These are phyloP conservation scores for Aspergillus vadensis DNA, from an alignment of 2,329 filamentous ascomycete species.

Conservation along the genomic window DNA sequence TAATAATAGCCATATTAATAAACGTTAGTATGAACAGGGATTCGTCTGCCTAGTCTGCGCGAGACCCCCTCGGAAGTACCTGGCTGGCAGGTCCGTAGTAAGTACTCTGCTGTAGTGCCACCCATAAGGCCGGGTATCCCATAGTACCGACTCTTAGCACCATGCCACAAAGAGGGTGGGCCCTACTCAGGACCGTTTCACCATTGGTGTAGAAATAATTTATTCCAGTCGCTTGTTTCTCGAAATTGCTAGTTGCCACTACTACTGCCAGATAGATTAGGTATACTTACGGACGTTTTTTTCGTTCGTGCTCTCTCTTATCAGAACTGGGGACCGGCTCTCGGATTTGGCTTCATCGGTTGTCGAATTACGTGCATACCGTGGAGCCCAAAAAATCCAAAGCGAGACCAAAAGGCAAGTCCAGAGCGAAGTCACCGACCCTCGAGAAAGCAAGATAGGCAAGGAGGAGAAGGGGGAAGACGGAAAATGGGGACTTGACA, in stretches of 20 bases:
- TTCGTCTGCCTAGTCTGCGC: background rate
- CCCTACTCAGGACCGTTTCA: slow-evolving; percentile 19
- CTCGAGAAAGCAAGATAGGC: background rate
- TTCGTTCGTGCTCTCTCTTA: slow-evolving; percentile 8
- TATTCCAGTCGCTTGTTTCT: slow-evolving; percentile 12
- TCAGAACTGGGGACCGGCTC: background rate
- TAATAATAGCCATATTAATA: background rate
- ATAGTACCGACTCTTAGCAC: slow-evolving; percentile 8
- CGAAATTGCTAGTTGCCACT: slow-evolving; percentile 9
- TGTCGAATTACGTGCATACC: slow-evolving; percentile 1
- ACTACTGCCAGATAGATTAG: background rate
- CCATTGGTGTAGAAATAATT: slow-evolving; percentile 12
- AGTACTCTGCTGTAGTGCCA: background rate
- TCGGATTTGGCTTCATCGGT: background rate
- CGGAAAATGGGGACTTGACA: background rate
- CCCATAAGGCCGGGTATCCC: slow-evolving; percentile 2
- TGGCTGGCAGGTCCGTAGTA: background rate
- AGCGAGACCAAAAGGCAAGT: background rate
- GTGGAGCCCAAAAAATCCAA: background rate
- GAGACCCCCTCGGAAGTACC: background rate
- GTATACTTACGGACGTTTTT: slow-evolving; percentile 4
- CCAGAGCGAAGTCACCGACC: slow-evolving; percentile 7
- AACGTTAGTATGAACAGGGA: slow-evolving; percentile 3
- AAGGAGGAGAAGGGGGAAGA: background rate
- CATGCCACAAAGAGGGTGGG: slow-evolving; percentile 21